These are phyloP conservation scores for Suhomyces faveliae DNA, from an alignment of 805 yeast genomes.

Conservation along the genomic window DNA sequence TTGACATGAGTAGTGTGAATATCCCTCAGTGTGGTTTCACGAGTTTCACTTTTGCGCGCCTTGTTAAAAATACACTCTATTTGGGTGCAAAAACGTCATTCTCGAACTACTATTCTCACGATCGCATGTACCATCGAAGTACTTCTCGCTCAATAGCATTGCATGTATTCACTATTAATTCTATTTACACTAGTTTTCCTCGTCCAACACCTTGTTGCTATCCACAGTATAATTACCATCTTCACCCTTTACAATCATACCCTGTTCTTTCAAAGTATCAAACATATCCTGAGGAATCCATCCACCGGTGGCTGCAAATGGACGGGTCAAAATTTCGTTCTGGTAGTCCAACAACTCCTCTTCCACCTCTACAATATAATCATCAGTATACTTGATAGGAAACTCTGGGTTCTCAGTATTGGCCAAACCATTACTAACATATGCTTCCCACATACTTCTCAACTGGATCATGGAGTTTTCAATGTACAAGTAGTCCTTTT, in stretches of 20 bases:
- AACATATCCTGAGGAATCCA: conserved; percentile 97
- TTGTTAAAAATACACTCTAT: too few relatives aligned
- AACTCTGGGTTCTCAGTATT: conserved; percentile 40
- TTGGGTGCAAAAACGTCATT: too few relatives aligned
- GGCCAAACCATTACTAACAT: conserved; percentile 57
- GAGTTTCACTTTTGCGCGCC: too few relatives aligned
- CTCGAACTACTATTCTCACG: too few relatives aligned
- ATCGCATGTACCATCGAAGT: too few relatives aligned
- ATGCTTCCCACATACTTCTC: conserved; percentile 66
- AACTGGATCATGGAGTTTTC: conserved; percentile 67
- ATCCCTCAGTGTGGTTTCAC: too few relatives aligned
- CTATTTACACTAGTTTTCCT: conserved; percentile 3
- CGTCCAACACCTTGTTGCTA: conserved; percentile 24
- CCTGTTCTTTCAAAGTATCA: conserved; percentile 63
- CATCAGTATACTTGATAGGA: conserved; percentile 63
- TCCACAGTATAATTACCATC: conserved; percentile 44
- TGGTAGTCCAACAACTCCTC: conserved; percentile 65
- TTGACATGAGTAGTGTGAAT: too few relatives aligned
- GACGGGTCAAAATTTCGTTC: conserved; percentile 61
- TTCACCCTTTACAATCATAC: conserved; percentile 57
- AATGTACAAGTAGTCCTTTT: conserved; percentile 60
- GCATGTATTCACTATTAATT: too few relatives aligned
- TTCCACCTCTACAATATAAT: conserved; percentile 57
- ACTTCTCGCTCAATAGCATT: too few relatives aligned
- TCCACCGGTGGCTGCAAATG: conserved; percentile 88